Evolutionary conservation across 2,329 filamentous ascomycete genomes (phyloP), one percentile per base, ranked within the genome.

Genomic region (Aspergillus flavus): DNA sequence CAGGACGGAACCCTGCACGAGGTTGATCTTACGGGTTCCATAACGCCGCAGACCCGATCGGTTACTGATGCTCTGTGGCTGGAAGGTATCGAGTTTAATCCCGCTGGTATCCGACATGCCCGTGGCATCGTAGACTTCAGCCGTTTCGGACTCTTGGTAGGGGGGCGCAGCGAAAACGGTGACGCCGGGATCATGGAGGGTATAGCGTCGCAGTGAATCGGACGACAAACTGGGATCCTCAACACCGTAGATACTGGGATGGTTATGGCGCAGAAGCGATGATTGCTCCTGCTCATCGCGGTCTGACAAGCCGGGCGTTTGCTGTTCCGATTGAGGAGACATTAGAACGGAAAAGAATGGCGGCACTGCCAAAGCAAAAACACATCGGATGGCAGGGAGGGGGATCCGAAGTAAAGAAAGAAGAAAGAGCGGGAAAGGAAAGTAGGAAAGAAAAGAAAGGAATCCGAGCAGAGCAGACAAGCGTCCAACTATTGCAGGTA

Each of bases 21-120:
- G 91, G 86, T 98, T 98, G 81, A 99, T 92, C 82, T 97, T 98
- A 81, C 95, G 89, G 62, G 95, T 98, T 68, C 92, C 91, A 82
- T 93, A 96, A 69, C 95, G 92, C 82, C 94, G 94, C 71, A 98
- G 85, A 6, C 57, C 62, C 26, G 72, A 66, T 76, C 57, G 90
- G 87, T 68, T 90, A 89, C 81, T 97, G 92, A 77, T 94, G 87
- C 79, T 91, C 87, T 71, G 88, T 80, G 61, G 57, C 43, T 60
- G 60, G 89, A 89, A 91, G 60, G 88, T 89, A 75, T 91, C 89
- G 16, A 89, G 91, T 71, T 59, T 59, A 19, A 64, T 64, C 9
- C 56, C 63, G 41, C 54, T 57, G 14, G 55, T 36, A 14, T 89
- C 88, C 82, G 82, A 68, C 80, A 86, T 75, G 78, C 89, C 43